Conservation (phyloP, 164 flowering plant species). For the Tinospora cordifolia region DNA sequence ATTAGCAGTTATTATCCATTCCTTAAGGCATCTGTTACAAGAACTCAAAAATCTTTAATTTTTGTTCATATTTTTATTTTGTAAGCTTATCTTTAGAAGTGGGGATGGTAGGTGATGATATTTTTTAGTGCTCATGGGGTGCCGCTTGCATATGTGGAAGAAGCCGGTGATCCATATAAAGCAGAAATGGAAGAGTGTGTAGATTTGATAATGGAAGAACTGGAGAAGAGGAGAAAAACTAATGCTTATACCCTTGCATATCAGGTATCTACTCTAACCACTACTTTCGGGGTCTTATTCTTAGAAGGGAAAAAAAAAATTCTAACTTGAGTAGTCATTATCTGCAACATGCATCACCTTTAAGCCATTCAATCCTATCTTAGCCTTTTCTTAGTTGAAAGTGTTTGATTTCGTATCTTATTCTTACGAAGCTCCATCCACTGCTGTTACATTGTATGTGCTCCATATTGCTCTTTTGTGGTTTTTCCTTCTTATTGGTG, state of each 20-base stretch:
- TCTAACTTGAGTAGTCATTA: too few species aligned
- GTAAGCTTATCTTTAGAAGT: constrained; percentile 9
- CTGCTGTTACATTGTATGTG: too few species aligned
- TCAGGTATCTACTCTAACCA: constrained; percentile 47
- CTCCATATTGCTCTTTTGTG: too few species aligned
- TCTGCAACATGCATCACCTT: too few species aligned
- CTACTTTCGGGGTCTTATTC: not conserved
- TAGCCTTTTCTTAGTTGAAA: too few species aligned
- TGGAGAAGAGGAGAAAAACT: constrained; percentile 55
- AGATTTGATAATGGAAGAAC: constrained; percentile 91
- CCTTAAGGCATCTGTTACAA: not conserved
- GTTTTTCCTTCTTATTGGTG: too few species aligned
- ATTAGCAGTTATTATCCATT: not conserved
- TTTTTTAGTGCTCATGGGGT: constrained; percentile 99
- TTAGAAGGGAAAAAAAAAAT: not conserved
- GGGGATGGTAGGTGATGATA: constrained; percentile 62
- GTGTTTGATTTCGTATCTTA: too few species aligned
- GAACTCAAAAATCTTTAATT: not conserved
- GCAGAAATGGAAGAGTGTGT: constrained; percentile 99
- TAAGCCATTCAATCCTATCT: too few species aligned
- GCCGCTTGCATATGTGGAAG: constrained; percentile 96
- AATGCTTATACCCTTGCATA: constrained; percentile 86
- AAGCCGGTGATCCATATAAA: constrained; percentile 99
- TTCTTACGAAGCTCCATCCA: not conserved
- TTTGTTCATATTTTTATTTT: not conserved